Conservation (phyloP, 331 rosid genomes). For the Arachis monticola region DNA sequence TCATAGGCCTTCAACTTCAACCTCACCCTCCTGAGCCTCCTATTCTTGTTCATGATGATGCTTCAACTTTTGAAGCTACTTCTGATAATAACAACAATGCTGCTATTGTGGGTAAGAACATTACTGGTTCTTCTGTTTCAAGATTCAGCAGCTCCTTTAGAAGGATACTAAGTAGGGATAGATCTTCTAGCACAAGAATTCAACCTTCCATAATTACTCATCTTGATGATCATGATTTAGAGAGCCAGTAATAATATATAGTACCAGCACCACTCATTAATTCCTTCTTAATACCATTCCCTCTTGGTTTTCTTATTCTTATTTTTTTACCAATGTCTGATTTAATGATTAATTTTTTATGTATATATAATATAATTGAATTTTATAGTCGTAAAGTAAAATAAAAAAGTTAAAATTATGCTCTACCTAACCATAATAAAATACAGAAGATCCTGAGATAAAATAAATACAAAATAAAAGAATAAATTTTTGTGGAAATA, state of each 20-base stretch:
- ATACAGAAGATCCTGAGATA: too few relatives aligned
- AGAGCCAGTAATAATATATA: constrained; percentile 60
- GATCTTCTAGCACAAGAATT: constrained; percentile 56
- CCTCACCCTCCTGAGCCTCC: constrained; percentile 73
- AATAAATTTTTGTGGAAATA: too few relatives aligned
- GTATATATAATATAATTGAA: too few relatives aligned
- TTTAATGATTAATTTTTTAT: too few relatives aligned
- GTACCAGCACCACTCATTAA: constrained; percentile 30
- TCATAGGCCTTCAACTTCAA: not conserved
- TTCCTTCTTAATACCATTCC: not conserved
- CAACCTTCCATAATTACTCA: constrained; percentile 45
- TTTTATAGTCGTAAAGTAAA: too few relatives aligned
- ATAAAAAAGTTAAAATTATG: too few relatives aligned
- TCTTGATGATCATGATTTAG: constrained; percentile 67
- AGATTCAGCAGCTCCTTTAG: constrained; percentile 71
- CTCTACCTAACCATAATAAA: too few relatives aligned
- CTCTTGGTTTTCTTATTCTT: too few relatives aligned
- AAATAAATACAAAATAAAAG: too few relatives aligned
- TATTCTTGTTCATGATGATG: not conserved
- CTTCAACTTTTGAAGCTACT: constrained; percentile 49
- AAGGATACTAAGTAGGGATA: constrained; percentile 76
- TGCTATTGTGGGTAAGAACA: constrained; percentile 25
- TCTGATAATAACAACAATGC: constrained; percentile 17
- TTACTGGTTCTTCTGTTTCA: constrained; percentile 42
- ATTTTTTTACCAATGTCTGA: too few relatives aligned